Evolutionary conservation across 805 yeast species (phyloP).

Genomic region (Nadsonia fulvescens): DNA sequence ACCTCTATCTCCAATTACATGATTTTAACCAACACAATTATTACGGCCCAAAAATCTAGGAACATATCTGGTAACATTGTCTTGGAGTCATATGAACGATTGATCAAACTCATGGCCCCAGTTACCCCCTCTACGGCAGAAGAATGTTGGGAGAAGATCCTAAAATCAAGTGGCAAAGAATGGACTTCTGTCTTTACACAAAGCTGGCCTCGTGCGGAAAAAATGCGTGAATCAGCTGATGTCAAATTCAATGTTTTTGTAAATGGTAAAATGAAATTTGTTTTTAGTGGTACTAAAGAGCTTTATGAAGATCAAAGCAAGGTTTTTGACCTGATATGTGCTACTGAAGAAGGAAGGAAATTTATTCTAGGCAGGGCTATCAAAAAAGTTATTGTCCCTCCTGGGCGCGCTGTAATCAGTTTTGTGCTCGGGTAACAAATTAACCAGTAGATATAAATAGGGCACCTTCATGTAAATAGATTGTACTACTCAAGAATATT

Average conservation of each 20-base stretch:
- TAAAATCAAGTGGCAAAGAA: conserved; percentile 11
- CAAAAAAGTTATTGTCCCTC: too few relatives aligned
- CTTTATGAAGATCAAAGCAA: too few relatives aligned
- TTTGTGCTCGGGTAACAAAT: too few relatives aligned
- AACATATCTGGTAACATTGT: conserved; percentile 25
- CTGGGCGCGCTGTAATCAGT: too few relatives aligned
- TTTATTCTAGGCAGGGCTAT: too few relatives aligned
- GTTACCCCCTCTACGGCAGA: conserved; percentile 70
- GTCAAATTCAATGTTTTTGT: conserved; percentile 41
- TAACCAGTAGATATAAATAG: too few relatives aligned
- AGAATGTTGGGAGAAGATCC: conserved; percentile 52
- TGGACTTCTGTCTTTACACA: conserved; percentile 37
- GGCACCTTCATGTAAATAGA: too few relatives aligned
- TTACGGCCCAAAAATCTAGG: conserved; percentile 21
- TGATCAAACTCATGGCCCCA: conserved; percentile 55
- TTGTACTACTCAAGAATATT: too few relatives aligned
- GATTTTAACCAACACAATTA: conserved; percentile 51
- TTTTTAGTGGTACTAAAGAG: conserved; percentile 3
- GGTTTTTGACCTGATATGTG: too few relatives aligned
- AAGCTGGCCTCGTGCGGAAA: conserved; percentile 45
- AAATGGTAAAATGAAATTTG: conserved; percentile 51
- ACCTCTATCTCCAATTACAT: conserved; percentile 79
- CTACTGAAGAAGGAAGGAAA: too few relatives aligned
- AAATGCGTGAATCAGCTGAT: conserved; percentile 20
- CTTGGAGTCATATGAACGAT: conserved; percentile 30